phyloP scores from a whole-genome alignment of 768 basidiomycete species.

The Rhodotorula diobovata region DNA sequence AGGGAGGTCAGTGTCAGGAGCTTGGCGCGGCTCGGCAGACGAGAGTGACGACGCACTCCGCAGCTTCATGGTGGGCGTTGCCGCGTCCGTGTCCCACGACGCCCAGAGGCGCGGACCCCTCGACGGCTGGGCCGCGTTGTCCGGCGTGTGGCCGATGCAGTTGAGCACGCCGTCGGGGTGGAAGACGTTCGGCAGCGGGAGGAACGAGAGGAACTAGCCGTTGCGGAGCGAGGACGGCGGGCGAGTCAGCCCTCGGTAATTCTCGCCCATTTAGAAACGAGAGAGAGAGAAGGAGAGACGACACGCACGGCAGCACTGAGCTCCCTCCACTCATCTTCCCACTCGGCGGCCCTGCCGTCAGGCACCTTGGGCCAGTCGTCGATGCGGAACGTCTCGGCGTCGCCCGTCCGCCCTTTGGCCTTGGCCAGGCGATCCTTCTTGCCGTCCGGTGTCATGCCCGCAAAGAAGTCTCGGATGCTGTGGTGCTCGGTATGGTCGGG shows the following conservation, averaged over 20 bases:
- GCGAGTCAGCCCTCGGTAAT: no score
- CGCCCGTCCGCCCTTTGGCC: no score
- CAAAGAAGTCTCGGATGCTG: slow-evolving; percentile 19
- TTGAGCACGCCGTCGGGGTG: slow-evolving; percentile 30
- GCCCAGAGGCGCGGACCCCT: slow-evolving; percentile 1
- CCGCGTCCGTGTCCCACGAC: slow-evolving; percentile 29
- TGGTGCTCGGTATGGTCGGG: not conserved
- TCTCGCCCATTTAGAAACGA: no score
- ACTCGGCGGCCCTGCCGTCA: no score
- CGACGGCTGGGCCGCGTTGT: slow-evolving; percentile 17
- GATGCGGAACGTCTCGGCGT: not conserved
- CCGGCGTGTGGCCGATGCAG: slow-evolving; percentile 27
- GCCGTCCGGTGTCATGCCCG: slow-evolving; percentile 4
- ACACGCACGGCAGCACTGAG: slow-evolving; percentile 7
- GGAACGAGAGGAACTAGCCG: slow-evolving; percentile 11
- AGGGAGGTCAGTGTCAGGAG: not conserved
- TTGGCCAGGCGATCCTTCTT: not conserved
- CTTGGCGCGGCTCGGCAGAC: no score
- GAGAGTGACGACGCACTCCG: slow-evolving; percentile 6
- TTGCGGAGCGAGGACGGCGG: no score
- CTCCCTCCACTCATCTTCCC: not conserved
- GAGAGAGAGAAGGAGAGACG: not conserved
- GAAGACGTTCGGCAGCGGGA: slow-evolving; percentile 24
- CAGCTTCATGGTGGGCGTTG: slow-evolving; percentile 10
- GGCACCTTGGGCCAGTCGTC: not conserved